phyloP scores from a whole-genome alignment of 2,329 filamentous ascomycete species.

The Talaromyces albobiverticillius region DNA sequence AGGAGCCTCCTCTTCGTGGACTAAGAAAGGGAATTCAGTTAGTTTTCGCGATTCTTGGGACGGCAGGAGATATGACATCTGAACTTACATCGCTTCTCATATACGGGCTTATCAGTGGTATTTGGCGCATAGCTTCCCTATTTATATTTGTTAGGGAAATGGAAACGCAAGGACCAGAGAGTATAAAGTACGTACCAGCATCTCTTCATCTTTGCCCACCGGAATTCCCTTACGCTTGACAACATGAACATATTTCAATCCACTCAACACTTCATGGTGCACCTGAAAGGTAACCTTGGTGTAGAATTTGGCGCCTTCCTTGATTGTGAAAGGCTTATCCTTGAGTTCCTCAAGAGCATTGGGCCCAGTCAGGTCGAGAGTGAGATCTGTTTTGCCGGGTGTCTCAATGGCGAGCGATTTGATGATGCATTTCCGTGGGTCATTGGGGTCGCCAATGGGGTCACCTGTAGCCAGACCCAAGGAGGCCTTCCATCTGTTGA shows the following conservation, averaged over 20 bases:
- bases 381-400: constrained; percentile 76
- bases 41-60: not conserved
- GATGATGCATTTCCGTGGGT: constrained; percentile 90
- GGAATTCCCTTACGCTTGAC: constrained; percentile 56
- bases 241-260: constrained; percentile 75
- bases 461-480: constrained; percentile 75
- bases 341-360: constrained; percentile 76
- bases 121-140: constrained; percentile 91
- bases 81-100: constrained; percentile 84
- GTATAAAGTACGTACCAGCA: constrained; percentile 69
- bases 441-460: constrained; percentile 71
- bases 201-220: constrained; percentile 92
- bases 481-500: constrained; percentile 96
- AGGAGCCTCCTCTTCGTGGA: constrained; percentile 88
- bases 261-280: constrained; percentile 92
- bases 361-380: constrained; percentile 76
- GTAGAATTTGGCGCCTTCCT: constrained; percentile 89
- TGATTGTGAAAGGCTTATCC: constrained; percentile 93
- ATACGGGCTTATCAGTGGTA: constrained; percentile 79
- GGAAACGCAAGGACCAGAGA: too few relatives aligned
- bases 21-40: constrained; percentile 43
- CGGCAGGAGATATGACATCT: not conserved
- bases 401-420: constrained; percentile 85
- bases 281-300: constrained; percentile 96
- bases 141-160: constrained; percentile 34